Conservation (phyloP, 2,329 filamentous ascomycete species). For the Coniochaeta hoffmannii region DNA sequence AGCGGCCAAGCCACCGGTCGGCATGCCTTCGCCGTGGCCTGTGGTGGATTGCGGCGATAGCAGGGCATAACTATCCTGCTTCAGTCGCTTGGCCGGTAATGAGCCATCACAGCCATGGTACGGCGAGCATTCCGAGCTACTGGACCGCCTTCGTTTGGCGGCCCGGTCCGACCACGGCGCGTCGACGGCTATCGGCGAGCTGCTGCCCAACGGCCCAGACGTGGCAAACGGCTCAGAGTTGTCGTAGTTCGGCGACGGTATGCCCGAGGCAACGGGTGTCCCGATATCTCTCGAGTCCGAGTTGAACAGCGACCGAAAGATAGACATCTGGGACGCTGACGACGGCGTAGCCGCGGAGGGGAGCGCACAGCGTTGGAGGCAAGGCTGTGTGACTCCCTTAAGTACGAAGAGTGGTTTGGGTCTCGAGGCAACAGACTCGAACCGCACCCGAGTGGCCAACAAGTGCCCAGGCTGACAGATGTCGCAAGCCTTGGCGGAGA, state of each 20-base stretch:
- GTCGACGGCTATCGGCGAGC: slow-evolving; percentile 6
- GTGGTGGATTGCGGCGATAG: slow-evolving; percentile 16
- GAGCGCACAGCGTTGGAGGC: slow-evolving; percentile 7
- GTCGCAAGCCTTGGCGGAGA: slow-evolving; percentile 3
- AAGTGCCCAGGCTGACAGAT: not conserved
- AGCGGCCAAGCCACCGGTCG: not conserved
- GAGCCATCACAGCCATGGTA: slow-evolving; percentile 14
- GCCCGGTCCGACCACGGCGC: slow-evolving; percentile 18
- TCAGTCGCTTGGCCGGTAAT: slow-evolving; percentile 34
- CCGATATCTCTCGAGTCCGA: slow-evolving; percentile 52
- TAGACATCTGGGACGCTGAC: slow-evolving; percentile 30
- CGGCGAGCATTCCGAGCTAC: slow-evolving; percentile 19
- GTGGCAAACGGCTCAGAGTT: slow-evolving; percentile 15
- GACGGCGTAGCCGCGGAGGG: slow-evolving; percentile 5
- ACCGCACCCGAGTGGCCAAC: slow-evolving; percentile 5
- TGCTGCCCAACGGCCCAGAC: not conserved
- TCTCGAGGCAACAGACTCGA: slow-evolving; percentile 14
- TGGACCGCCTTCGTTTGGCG: slow-evolving; percentile 32
- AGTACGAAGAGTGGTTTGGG: not conserved
- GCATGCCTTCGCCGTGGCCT: not conserved
- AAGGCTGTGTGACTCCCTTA: not conserved
- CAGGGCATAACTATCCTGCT: slow-evolving; percentile 23
- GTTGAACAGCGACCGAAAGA: slow-evolving; percentile 58
- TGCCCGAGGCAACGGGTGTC: slow-evolving; percentile 27
- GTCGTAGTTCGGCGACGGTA: slow-evolving; percentile 6